These are phyloP conservation scores for Colletotrichum nymphaeae DNA, from an alignment of 2,329 filamentous ascomycete species.

Conservation along the genomic window DNA sequence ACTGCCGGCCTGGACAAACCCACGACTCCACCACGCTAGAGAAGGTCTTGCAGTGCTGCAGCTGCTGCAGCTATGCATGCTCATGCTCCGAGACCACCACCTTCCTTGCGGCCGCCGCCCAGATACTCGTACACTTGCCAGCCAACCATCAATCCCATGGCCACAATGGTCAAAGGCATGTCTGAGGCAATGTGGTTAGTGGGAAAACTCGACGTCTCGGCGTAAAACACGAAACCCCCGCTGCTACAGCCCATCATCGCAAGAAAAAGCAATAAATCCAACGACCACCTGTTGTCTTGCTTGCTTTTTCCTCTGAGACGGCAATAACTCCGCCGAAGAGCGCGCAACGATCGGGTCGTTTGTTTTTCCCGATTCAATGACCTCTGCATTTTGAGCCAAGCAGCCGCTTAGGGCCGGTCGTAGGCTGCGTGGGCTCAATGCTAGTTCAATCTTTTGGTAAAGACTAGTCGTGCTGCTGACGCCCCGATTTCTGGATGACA, in stretches of 20 bases:
- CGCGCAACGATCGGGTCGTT: slow-evolving; percentile 6
- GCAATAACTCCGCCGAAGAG: slow-evolving; percentile 11
- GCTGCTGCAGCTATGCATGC: slow-evolving; percentile 23
- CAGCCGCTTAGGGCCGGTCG: slow-evolving; percentile 9
- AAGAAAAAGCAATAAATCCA: slow-evolving; percentile 24
- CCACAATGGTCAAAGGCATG: slow-evolving; percentile 8
- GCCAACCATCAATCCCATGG: slow-evolving; percentile 7
- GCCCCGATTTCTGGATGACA: neutral
- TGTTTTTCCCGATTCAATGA: neutral
- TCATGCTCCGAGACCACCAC: slow-evolving; percentile 25
- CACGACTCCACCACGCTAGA: slow-evolving; percentile 31
- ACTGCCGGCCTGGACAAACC: slow-evolving; percentile 31
- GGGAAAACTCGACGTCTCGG: slow-evolving; percentile 33
- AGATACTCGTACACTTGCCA: slow-evolving; percentile 5
- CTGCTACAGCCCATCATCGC: neutral
- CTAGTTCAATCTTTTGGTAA: neutral
- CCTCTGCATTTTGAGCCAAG: neutral
- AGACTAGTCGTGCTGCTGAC: neutral
- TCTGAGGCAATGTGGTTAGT: slow-evolving; percentile 32
- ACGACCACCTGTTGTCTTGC: slow-evolving; percentile 13
- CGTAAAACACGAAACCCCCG: slow-evolving; percentile 22
- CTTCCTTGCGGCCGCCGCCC: slow-evolving; percentile 6
- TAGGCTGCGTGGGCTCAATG: neutral
- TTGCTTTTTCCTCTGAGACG: slow-evolving; percentile 3
- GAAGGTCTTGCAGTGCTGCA: slow-evolving; percentile 12